Evolutionary conservation across 352 stramenopile genomes (phyloP).

Genomic region (Phytopythium montanum): DNA sequence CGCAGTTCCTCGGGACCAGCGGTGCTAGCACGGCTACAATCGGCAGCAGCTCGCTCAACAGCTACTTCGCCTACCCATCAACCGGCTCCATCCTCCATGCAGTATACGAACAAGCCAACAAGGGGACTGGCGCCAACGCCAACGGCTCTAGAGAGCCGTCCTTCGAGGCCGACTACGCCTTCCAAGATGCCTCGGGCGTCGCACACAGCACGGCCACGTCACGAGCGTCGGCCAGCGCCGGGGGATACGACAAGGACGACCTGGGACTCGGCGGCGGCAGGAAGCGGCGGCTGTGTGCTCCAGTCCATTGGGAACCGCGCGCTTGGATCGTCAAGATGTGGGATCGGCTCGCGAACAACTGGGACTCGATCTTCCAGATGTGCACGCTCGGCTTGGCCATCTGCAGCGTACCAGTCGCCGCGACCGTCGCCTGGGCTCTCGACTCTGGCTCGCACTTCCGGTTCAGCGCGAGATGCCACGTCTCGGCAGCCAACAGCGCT

Average conservation of each 20-base stretch:
- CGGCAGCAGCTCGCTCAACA: constrained; percentile 1
- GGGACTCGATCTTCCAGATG: constrained; percentile 70
- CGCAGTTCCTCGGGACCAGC: constrained; percentile 3
- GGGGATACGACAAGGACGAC: constrained; percentile 7
- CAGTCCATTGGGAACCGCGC: constrained; percentile 13
- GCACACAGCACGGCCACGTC: constrained; percentile 18
- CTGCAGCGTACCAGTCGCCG: constrained; percentile 40
- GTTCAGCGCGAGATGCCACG: constrained; percentile 39
- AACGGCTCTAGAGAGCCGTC: constrained; percentile 20
- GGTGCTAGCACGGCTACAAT: neutral
- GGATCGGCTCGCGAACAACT: constrained; percentile 57
- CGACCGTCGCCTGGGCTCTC: constrained; percentile 31
- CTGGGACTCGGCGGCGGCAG: constrained; percentile 5
- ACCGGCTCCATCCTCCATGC: constrained; percentile 22
- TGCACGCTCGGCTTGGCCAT: constrained; percentile 48
- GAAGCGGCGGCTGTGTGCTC: neutral
- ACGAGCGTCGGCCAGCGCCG: constrained; percentile 11
- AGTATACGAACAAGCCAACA: constrained; percentile 20
- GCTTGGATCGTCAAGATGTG: constrained; percentile 38
- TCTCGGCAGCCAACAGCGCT: constrained; percentile 22
- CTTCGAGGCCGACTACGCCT: constrained; percentile 24
- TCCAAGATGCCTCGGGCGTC: constrained; percentile 14
- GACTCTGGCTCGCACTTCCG: constrained; percentile 22
- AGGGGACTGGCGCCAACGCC: constrained; percentile 14
- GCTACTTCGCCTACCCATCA: constrained; percentile 6